Evolutionary conservation across 805 yeast species (phyloP).

Genomic region (Spencermartinsiella europaea): DNA sequence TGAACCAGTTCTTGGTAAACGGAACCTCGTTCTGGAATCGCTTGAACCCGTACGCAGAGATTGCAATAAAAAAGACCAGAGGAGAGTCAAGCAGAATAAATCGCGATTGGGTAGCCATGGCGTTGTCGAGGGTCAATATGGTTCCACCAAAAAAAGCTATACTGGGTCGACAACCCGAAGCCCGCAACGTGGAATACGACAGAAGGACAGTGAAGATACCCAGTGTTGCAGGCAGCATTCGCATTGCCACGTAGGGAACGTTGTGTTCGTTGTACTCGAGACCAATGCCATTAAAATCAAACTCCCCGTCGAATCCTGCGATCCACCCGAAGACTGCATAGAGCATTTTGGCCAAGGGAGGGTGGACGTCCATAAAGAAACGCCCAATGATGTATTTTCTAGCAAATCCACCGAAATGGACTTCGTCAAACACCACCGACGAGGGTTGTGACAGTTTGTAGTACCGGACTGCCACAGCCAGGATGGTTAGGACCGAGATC

Average conservation of each 20-base stretch:
- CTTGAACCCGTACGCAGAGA: slow-evolving; percentile 50
- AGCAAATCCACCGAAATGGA: slow-evolving; percentile 96
- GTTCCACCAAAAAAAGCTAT: slow-evolving; percentile 49
- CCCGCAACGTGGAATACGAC: slow-evolving; percentile 50
- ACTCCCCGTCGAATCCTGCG: slow-evolving; percentile 48
- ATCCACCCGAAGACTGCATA: slow-evolving; percentile 49
- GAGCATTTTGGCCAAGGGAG: slow-evolving; percentile 61
- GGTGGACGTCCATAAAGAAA: slow-evolving; percentile 67
- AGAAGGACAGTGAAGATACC: slow-evolving; percentile 52
- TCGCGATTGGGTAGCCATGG: slow-evolving; percentile 58
- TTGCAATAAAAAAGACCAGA: slow-evolving; percentile 37
- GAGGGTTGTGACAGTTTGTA: slow-evolving; percentile 59
- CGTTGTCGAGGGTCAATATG: slow-evolving; percentile 57
- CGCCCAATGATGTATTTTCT: slow-evolving; percentile 63
- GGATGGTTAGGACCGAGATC: slow-evolving; percentile 37
- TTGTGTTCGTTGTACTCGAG: slow-evolving; percentile 34
- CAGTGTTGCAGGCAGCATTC: slow-evolving; percentile 51
- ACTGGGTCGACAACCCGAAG: slow-evolving; percentile 47
- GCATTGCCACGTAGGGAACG: slow-evolving; percentile 50
- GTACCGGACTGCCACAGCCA: slow-evolving; percentile 58
- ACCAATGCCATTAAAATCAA: slow-evolving; percentile 43
- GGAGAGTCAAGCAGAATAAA: slow-evolving; percentile 44
- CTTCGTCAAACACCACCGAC: slow-evolving; percentile 89
- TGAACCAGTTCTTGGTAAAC: slow-evolving; percentile 49
- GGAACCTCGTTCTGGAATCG: slow-evolving; percentile 43